Percentiles rank a stretch among this genome's conserved stretches.
phyloP scores from a whole-genome alignment of 2,329 filamentous ascomycete species.

The Coniosporium uncinatum region DNA sequence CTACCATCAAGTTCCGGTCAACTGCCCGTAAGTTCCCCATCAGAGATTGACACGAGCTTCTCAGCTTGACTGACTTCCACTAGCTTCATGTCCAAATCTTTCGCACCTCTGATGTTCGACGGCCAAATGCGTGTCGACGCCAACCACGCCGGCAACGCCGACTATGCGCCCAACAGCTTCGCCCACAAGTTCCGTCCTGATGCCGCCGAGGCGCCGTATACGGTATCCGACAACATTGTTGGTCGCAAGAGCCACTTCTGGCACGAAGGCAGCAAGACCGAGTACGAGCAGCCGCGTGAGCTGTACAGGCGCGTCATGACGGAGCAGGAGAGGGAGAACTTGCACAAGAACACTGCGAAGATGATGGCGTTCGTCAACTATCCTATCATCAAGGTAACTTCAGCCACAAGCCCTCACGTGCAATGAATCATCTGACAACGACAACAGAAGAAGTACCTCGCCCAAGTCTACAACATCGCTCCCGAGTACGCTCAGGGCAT shows the following conservation, averaged over 20 bases:
- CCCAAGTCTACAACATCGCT: constrained; percentile 44
- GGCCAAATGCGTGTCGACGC: constrained; percentile 41
- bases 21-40: no score
- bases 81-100: constrained; percentile 41
- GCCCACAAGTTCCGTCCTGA: constrained; percentile 45
- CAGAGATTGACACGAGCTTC: no score
- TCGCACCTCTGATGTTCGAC: constrained; percentile 42
- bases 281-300: constrained; percentile 45
- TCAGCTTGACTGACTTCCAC: no score
- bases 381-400: constrained; percentile 31
- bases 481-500: constrained; percentile 40
- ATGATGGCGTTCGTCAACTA: constrained; percentile 37
- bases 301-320: constrained; percentile 44
- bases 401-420: not conserved
- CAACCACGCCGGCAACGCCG: constrained; percentile 40
- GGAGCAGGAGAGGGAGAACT: constrained; percentile 33
- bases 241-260: constrained; percentile 47
- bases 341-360: constrained; percentile 42
- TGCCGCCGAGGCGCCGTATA: constrained; percentile 42
- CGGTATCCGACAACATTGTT: constrained; percentile 42
- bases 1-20: constrained; percentile 41
- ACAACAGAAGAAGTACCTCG: constrained; percentile 39
- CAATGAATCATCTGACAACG: constrained; percentile 1
- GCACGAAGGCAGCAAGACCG: constrained; percentile 46
- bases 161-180: constrained; percentile 47